A percentile compares a stretch with the other conserved stretches of the same genome.
Evolutionary conservation across 192 early-diverging fungal genomes (phyloP).

Genomic region (Rhizoclosmatium globosum): DNA sequence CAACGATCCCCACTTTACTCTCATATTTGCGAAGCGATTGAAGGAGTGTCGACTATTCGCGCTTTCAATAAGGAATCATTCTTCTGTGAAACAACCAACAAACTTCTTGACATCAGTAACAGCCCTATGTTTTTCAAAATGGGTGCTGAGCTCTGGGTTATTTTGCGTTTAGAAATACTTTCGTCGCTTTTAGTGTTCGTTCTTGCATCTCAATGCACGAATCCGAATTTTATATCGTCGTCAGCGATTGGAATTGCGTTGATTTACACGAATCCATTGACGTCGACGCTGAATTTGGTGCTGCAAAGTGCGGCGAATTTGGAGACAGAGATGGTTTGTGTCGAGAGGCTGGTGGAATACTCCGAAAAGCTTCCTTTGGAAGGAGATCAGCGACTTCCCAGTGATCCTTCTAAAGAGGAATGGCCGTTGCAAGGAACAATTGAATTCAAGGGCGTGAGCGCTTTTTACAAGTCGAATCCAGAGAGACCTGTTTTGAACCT

Average conservation of each 20-base stretch:
- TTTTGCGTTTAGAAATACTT: slow-evolving; percentile 7
- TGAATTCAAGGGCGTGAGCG: slow-evolving; percentile 43
- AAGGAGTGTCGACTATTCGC: slow-evolving; percentile 44
- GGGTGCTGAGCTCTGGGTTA: slow-evolving; percentile 20
- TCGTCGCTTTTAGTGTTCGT: slow-evolving; percentile 10
- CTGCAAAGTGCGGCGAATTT: slow-evolving; percentile 24
- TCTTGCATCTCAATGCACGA: background rate
- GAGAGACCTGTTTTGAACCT: slow-evolving; percentile 42
- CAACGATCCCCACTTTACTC: slow-evolving; percentile 40
- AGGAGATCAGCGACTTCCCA: slow-evolving; percentile 48
- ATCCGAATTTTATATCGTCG: too few species aligned
- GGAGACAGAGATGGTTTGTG: slow-evolving; percentile 45
- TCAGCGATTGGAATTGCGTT: slow-evolving; percentile 4
- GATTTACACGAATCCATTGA: slow-evolving; percentile 10
- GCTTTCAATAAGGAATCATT: slow-evolving; percentile 11
- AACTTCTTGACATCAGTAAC: slow-evolving; percentile 10
- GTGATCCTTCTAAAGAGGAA: too few species aligned
- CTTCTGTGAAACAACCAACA: background rate
- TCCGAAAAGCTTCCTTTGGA: too few species aligned
- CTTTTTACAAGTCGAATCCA: slow-evolving; percentile 47
- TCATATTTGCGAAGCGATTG: slow-evolving; percentile 50
- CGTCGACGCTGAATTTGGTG: slow-evolving; percentile 23
- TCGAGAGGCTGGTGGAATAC: slow-evolving; percentile 57
- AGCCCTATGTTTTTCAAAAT: slow-evolving; percentile 24
- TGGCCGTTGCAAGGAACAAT: too few species aligned